Conservation (phyloP, 176 grass and related monocot species). For the Bothriochloa decipiens region DNA sequence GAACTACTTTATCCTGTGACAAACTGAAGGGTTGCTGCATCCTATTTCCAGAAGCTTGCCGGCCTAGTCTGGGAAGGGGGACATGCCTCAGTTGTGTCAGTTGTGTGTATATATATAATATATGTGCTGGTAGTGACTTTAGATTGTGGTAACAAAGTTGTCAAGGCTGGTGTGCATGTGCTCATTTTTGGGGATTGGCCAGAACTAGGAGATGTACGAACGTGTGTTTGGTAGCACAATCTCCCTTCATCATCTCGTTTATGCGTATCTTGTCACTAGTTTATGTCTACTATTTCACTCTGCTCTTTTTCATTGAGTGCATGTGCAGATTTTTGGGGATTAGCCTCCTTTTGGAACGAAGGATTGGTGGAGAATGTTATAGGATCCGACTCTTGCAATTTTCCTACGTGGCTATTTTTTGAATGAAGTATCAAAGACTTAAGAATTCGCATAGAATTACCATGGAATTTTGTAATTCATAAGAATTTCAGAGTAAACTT, state of each 20-base stretch:
- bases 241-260: background rate
- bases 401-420: background rate
- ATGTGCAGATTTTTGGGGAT: background rate
- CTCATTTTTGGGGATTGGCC: constrained; percentile 4
- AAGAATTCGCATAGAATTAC: background rate
- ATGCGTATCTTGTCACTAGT: background rate
- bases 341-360: background rate
- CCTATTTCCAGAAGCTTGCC: background rate
- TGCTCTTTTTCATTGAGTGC: background rate
- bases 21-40: background rate
- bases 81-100: background rate
- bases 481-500: background rate
- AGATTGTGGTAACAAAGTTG: background rate
- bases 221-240: background rate
- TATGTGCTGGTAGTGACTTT: background rate
- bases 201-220: background rate
- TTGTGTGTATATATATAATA: background rate
- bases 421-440: background rate
- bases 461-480: background rate
- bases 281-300: background rate
- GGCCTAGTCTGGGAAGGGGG: background rate
- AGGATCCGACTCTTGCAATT: background rate
- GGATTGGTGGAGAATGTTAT: background rate
- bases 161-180: constrained; percentile 19
- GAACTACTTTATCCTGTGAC: constrained; percentile 63